These are phyloP conservation scores for Candida verbasci DNA, from an alignment of 805 yeast genomes.

Conservation along the genomic window DNA sequence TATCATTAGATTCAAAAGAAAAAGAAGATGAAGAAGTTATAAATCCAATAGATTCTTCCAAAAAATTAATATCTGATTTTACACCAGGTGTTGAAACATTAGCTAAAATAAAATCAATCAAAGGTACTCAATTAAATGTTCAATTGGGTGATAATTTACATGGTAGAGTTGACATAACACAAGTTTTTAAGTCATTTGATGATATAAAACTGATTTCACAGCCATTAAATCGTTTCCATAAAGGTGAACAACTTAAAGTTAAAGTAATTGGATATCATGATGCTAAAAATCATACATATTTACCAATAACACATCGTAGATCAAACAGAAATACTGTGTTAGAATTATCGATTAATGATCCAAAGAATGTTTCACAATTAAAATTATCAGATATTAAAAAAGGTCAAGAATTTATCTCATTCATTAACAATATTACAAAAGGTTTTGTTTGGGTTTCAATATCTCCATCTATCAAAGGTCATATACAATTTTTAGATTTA, in stretches of 20 bases:
- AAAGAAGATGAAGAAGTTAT: slow-evolving; percentile 28
- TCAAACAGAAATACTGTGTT: slow-evolving; percentile 52
- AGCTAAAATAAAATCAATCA: slow-evolving; percentile 58
- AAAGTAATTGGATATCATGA: slow-evolving; percentile 77
- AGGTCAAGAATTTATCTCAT: slow-evolving; percentile 54
- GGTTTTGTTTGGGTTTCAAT: slow-evolving; percentile 66
- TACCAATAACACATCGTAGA: slow-evolving; percentile 57
- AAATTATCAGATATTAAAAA: slow-evolving; percentile 40
- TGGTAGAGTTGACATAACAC: slow-evolving; percentile 76
- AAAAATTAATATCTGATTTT: slow-evolving; percentile 47
- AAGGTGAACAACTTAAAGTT: slow-evolving; percentile 56
- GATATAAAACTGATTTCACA: slow-evolving; percentile 54
- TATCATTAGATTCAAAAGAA: slow-evolving; percentile 40
- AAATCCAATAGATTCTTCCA: slow-evolving; percentile 59
- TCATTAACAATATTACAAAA: slow-evolving; percentile 57
- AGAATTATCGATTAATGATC: slow-evolving; percentile 56
- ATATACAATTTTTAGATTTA: slow-evolving; percentile 60
- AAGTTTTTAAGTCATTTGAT: slow-evolving; percentile 50
- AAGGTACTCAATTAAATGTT: slow-evolving; percentile 71
- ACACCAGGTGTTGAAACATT: slow-evolving; percentile 58
- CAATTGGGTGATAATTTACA: slow-evolving; percentile 70
- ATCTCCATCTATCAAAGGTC: slow-evolving; percentile 65
- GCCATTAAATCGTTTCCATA: slow-evolving; percentile 57
- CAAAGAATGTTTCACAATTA: slow-evolving; percentile 21
- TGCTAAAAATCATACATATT: slow-evolving; percentile 59